Evolutionary conservation across 2,329 filamentous ascomycete genomes (phyloP), one percentile per base, ranked within the genome.

Genomic region (Colletotrichum godetiae): DNA sequence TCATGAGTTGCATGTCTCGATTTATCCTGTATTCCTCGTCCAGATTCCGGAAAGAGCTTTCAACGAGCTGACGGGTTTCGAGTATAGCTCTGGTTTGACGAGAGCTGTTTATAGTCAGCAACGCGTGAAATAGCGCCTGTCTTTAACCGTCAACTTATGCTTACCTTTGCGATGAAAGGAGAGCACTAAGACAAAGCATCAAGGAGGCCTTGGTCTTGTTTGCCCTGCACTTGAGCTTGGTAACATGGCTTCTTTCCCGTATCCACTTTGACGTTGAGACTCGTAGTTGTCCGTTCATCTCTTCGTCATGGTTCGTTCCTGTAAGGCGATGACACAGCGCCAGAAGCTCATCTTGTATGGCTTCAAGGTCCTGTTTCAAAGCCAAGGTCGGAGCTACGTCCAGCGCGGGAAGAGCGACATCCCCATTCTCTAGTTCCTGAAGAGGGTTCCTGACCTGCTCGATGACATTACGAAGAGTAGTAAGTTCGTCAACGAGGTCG

Each of bases 261-360:
- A 65, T 11, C 67, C 60, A 68, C 24, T 7, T 65, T 22, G 49
- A 24, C n/a, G n/a, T 68, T 3, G 67, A 68, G 33, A 68, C 60
- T 29, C 27, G 49, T 27, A 33, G 35, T 24, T 55, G 59, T 33
- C 49, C 49, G 22, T 33, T 12, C 19, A 57, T 35, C 8, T 57
- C 53, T 24, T 24, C 31, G 49, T 7, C 27, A 19, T 35, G 11
- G 1, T 22, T 52, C 27, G 35, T 31, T n/a, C 37, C 15, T 33
- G 13, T 29, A 27, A 68, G 67, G 42, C 53, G 37, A 35, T 56
- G 4, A 29, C 67, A 70, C 15, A 70, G 55, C 11, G 29, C 55
- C 6, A 58, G 52, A 5, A 67, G 31, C 33, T 67, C 62, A 42
- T 49, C 5, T 27, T 19, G n/a, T 12, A 68, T 57, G 7, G 22